Evolutionary conservation across 257 asterid species (phyloP).

Genomic region (Fraxinus americana): DNA sequence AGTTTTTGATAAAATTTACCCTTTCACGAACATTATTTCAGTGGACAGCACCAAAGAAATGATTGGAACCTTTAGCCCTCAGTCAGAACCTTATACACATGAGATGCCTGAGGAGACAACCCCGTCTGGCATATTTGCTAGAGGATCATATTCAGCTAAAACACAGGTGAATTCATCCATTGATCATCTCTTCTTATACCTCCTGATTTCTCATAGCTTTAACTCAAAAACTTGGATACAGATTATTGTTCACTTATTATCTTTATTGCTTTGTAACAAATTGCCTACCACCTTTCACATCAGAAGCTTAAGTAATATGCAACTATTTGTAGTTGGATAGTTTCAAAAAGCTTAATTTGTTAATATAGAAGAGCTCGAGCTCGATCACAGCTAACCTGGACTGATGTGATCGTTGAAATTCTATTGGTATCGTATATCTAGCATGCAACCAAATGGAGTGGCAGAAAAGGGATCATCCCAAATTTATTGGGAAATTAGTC

Average conservation of each 20-base stretch:
- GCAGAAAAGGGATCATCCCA: too few species aligned
- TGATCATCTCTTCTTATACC: neutral
- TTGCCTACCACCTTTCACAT: neutral
- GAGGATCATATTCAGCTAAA: constrained; percentile 92
- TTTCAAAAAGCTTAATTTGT: too few species aligned
- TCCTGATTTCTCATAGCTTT: neutral
- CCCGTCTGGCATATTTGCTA: constrained; percentile 89
- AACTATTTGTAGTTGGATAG: neutral
- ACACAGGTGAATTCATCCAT: constrained; percentile 58
- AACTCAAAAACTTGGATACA: neutral
- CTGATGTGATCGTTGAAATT: too few species aligned
- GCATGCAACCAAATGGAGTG: too few species aligned
- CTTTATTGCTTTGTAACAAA: too few species aligned
- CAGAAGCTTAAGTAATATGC: neutral
- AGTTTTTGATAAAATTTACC: neutral
- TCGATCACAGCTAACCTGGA: too few species aligned
- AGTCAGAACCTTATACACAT: constrained; percentile 74
- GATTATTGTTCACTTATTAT: neutral
- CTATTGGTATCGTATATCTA: too few species aligned
- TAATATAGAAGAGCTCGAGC: too few species aligned
- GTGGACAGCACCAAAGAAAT: constrained; percentile 91
- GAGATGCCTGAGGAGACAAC: constrained; percentile 95
- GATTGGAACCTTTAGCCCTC: constrained; percentile 99
- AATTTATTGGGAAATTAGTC: too few species aligned
- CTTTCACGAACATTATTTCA: constrained; percentile 27